Evolutionary conservation across 257 asterid genomes (phyloP), one percentile per base, ranked within the genome.

Genomic region (Przewalskia tangutica): DNA sequence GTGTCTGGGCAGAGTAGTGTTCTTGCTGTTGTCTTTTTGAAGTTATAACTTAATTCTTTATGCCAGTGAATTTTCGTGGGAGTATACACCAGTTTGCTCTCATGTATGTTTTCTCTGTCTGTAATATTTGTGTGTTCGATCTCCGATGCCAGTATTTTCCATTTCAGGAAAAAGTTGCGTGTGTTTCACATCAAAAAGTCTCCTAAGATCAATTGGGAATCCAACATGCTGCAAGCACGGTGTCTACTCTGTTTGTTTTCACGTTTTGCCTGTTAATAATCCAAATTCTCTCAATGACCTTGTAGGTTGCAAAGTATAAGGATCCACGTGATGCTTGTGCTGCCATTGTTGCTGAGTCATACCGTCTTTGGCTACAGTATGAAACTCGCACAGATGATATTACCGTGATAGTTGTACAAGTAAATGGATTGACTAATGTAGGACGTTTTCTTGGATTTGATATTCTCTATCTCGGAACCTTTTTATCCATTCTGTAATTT

Each of bases 301-400:
- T 77, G 82, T 90, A 93, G 98, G 98, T 92, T 81, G 88, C 90
- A 56, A 89, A 91, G 84, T 86, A 90, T 79, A 93, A 94, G 90
- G 99, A 96, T 82, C 98, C 99, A 12, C 95, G 92, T 80, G 98
- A 96, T 88, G 99, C 99, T 85, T 96, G 99, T 91, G 97, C 98
- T 86, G 99, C 97, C 81, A 91, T 96, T 88, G 99, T 94, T 86
- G 97, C 98, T 48, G 97, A 96, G 86, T 94, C 99, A 62, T 96
- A 96, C 88, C 97, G 96, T 66, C 93, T 92, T 66, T 96, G 99
- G 99, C 89, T 96, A 54, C 98, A 96, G 82, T 92, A 87, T 86
- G 99, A 96, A 89, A 96, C 97, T 84, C 98, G 98, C 27, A 96
- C 99, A n/a, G 99, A 96, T 89, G 99, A 96, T 86, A 94, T 94